Percentiles rank a stretch among this genome's conserved stretches.
Evolutionary conservation across 2,329 filamentous ascomycete species (phyloP).

Genomic region (Arachnopeziza araneosa): DNA sequence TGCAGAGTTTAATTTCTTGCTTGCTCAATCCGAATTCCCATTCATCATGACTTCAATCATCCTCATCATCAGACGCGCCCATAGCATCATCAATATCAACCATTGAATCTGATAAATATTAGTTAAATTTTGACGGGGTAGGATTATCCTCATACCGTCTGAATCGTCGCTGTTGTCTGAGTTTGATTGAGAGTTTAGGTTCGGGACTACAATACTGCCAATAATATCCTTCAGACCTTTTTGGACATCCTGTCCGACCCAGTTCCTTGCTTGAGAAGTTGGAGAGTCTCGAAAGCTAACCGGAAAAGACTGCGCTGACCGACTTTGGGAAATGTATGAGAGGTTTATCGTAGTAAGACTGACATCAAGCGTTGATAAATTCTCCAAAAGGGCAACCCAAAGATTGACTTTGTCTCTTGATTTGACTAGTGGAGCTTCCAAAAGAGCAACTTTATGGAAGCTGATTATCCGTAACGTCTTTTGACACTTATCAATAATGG

Average conservation of each 20-base stretch:
- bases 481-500: conserved; percentile 38
- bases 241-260: conserved; percentile 14
- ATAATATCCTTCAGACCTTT: conserved; percentile 14
- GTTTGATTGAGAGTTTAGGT: background rate
- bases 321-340: conserved; percentile 1
- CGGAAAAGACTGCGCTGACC: background rate
- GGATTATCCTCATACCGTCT: background rate
- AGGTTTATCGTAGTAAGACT: conserved; percentile 11
- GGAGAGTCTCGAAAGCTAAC: conserved; percentile 8
- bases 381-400: conserved; percentile 37
- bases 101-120: background rate
- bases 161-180: background rate
- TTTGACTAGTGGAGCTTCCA: conserved; percentile 18
- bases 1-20: background rate
- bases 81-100: background rate
- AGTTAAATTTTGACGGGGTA: background rate
- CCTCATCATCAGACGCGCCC: background rate
- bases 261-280: conserved; percentile 2
- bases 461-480: conserved; percentile 39
- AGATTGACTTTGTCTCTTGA: conserved; percentile 26
- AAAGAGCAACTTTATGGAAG: conserved; percentile 38
- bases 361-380: conserved; percentile 26
- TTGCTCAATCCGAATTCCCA: background rate
- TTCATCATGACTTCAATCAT: background rate
- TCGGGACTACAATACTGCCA: background rate